phyloP scores from a whole-genome alignment of 176 grass and related monocot species.

The Avena sativa region DNA sequence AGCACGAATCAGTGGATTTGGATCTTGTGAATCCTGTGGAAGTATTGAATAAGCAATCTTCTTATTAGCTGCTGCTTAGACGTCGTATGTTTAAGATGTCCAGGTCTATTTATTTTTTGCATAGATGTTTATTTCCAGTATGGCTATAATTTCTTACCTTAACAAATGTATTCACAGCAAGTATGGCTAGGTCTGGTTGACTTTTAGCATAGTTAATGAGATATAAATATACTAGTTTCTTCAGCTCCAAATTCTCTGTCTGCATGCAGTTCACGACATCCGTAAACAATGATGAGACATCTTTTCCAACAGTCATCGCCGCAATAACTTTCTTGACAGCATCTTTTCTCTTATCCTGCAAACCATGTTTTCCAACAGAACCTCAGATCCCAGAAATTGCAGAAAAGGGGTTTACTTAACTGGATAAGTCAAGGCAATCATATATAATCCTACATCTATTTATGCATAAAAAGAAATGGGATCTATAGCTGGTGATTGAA shows the following conservation, averaged over 20 bases:
- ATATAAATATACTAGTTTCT: conserved; percentile 99
- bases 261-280: conserved; percentile 99
- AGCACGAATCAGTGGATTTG: conserved; percentile 97
- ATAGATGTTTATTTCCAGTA: conserved; percentile 28
- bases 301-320: conserved; percentile 99
- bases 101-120: conserved; percentile 1
- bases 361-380: conserved; percentile 31
- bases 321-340: conserved; percentile 99
- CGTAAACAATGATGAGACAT: conserved; percentile 96
- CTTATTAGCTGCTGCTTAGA: not conserved
- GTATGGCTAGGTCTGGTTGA: conserved; percentile 98
- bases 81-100: not conserved
- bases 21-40: conserved; percentile 95
- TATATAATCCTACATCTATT: conserved; percentile 5
- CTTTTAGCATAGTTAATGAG: conserved; percentile 99
- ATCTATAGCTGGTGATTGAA: not conserved
- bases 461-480: not conserved
- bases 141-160: conserved; percentile 64
- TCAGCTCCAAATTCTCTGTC: conserved; percentile 95
- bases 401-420: conserved; percentile 11
- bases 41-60: conserved; percentile 25
- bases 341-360: conserved; percentile 99
- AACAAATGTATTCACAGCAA: conserved; percentile 99
- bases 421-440: conserved; percentile 25
- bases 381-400: not conserved